Base-by-base conservation (phyloP, 257 asterid genomes). In the Cruciata laevipes region DNA sequence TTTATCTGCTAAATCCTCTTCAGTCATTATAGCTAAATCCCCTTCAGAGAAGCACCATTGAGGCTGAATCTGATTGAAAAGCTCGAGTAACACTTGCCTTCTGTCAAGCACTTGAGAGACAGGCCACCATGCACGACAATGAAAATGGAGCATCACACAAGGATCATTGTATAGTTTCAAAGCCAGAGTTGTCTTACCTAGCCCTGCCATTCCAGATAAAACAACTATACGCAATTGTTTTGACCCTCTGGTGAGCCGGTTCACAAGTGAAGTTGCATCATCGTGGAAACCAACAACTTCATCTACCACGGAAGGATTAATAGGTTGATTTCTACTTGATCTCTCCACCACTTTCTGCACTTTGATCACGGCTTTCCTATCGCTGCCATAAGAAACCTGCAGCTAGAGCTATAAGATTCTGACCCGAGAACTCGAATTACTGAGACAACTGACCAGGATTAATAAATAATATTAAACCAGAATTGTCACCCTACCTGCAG, bases 101-200 rank as follows among this genome's bases (percentile, higher is more conserved):
- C 0, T 14, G 49, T 30, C 16, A 3, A 42, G 55, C 7, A 53
- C 59, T 69, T 40, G 58, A 44, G 73, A 58, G 59, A 69, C 44
- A 6, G 37, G 9, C 30, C 38, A 40, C 66, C 65, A 69, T 12
- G 27, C 60, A 40, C 27, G 47, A 0, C 14, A 1, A 11, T 3
- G 7, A 21, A 57, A 69, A 57, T 37, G 20, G n/a, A 1, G 6
- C 7, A 2, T 10, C 30, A 69, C 20, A 1, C 5, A 8, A 14
- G 59, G 4, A 42, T 18, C 1, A 33, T 59, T 27, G 51, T 5
- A 58, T 0, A 57, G 66, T 59, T 58, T 69, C 20, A 2, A 55
- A 17, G 73, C 58, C 14, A 69, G 18, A 10, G 73, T 69, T 6
- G 73, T 69, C 59, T 69, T 69, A 24, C 73, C 73, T 30, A 69